These are phyloP conservation scores for Botrytis sinoallii DNA, from an alignment of 2,329 filamentous ascomycete genomes.

Conservation along the genomic window DNA sequence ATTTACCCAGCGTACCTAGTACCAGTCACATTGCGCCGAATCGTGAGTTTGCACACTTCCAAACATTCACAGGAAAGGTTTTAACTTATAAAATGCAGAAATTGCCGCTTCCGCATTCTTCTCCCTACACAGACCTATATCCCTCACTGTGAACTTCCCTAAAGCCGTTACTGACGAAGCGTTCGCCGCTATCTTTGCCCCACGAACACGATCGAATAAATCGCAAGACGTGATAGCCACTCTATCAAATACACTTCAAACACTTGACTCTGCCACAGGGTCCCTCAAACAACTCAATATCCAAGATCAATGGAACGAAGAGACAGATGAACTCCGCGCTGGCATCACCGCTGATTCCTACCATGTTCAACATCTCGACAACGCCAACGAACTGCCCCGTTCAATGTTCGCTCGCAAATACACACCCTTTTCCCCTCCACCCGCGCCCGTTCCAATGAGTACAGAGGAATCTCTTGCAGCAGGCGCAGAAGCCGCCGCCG, in stretches of 20 bases:
- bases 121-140: conserved; percentile 91
- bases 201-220: conserved; percentile 49
- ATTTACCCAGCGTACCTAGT: conserved; percentile 70
- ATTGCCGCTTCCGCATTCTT: conserved; percentile 90
- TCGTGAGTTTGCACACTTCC: conserved; percentile 44
- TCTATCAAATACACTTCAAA: conserved; percentile 57
- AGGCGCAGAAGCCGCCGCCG: conserved; percentile 39
- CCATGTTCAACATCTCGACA: conserved; percentile 50
- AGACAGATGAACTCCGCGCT: conserved; percentile 40
- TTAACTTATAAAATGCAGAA: conserved; percentile 51
- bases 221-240: conserved; percentile 63
- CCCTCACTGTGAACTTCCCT: conserved; percentile 77
- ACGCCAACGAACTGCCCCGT: conserved; percentile 54
- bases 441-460: conserved; percentile 64
- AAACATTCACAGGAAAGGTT: neutral
- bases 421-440: conserved; percentile 81
- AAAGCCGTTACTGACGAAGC: conserved; percentile 66
- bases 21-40: conserved; percentile 69
- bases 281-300: conserved; percentile 17
- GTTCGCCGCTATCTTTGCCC: conserved; percentile 81
- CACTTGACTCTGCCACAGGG: conserved; percentile 57
- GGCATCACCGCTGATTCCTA: conserved; percentile 46
- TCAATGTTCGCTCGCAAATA: conserved; percentile 66
- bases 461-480: conserved; percentile 39
- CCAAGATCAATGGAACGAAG: conserved; percentile 33